Base-by-base conservation (phyloP, 257 asterid species). In the Solanum ahanhuiri region DNA sequence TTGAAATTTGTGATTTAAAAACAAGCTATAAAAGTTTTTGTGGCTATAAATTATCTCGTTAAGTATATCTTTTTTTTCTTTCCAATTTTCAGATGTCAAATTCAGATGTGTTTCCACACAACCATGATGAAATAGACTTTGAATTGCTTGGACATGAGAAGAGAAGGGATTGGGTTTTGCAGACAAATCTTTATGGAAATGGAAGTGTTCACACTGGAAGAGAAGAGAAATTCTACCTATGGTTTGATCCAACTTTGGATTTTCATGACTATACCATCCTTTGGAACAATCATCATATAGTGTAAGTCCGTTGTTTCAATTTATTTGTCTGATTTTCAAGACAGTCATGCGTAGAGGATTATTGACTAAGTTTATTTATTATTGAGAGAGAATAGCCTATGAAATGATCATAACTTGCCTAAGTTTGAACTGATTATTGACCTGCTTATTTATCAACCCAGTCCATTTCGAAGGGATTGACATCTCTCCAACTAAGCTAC, bases 81-180 rank as follows among this genome's bases (percentile, higher is more conserved):
- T 58, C 1, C 43, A 11, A 58, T 85, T 18, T 75, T 41, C 86
- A 91, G 98, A 18, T 93, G 89, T 94, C 98, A 9, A 95, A 95
- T 88, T 91, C 92, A 15, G 92, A 93, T 45, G 85, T 76, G 39
- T 95, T 84, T 89, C 95, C 98, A 58, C 94, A 91, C 91, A 94
- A 92, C 90, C 98, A 95, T 22, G 97, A 95, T 23, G 98, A 94
- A 81, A 92, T 95, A 18, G 98, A 95, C 69, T 87, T 95, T 15
- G 98, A 95, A 72, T 89, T 95, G 31, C 96, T 95, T n/a, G 98
- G 98, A 0, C 97, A 94, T 20, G 97, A 94, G 86, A 94, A 92
- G 83, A 90, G 95, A 88, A 90, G 95, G 86, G 95, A 94, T 6
- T 95, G 97, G 98, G 92, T 93, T 31, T 89, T 95, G 10, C 98